Percentiles rank a stretch among this genome's conserved stretches.
These are phyloP conservation scores for Paramecium biaurelia DNA, from an alignment of 73 alveolate species.

Conservation along the genomic window DNA sequence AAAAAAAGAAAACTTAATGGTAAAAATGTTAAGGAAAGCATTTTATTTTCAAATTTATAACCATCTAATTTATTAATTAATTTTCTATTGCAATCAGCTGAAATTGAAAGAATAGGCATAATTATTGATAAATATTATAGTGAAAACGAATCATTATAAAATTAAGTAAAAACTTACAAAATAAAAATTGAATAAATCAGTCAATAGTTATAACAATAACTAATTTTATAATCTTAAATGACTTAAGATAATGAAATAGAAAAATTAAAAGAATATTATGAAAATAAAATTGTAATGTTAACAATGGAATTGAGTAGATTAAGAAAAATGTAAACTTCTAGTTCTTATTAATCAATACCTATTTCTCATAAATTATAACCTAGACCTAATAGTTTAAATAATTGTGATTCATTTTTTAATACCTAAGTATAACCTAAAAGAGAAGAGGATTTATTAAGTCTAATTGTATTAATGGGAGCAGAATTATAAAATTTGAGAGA, in stretches of 20 bases:
- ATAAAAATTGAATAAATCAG: background rate
- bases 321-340: background rate
- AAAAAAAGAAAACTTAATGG: background rate
- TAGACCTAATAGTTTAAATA: background rate
- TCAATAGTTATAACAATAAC: background rate
- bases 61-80: background rate
- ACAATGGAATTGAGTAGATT: background rate
- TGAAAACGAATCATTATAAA: background rate
- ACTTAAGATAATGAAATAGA: background rate
- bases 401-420: background rate
- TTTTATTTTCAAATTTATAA: background rate
- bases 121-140: background rate
- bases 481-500: background rate
- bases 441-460: conserved; percentile 13
- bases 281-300: conserved; percentile 35
- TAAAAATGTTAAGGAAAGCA: background rate
- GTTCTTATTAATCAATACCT: background rate
- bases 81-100: background rate
- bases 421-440: background rate
- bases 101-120: conserved; percentile 4
- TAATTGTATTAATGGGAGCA: conserved; percentile 28
- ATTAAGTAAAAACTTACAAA: background rate
- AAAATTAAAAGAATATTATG: conserved; percentile 36
- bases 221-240: background rate
- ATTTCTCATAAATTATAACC: background rate